Percentiles rank a stretch among this genome's conserved stretches.
Conservation (phyloP, 2,329 filamentous ascomycete genomes). For the Xylariaceae sp. region DNA sequence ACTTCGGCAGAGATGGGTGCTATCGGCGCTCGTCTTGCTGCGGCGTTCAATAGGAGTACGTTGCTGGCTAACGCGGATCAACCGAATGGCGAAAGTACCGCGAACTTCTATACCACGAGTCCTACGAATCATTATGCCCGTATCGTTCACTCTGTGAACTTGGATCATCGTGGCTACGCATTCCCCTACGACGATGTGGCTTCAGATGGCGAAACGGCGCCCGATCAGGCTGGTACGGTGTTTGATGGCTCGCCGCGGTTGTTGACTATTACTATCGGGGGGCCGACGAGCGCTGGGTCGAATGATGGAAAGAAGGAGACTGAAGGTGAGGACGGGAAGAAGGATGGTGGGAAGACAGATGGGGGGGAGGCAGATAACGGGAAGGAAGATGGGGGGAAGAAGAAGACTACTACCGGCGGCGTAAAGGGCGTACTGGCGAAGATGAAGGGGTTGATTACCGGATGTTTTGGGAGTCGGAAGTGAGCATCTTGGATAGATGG, state of each 20-base stretch:
- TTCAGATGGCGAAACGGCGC: conserved; percentile 40
- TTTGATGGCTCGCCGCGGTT: conserved; percentile 52
- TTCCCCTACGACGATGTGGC: conserved; percentile 70
- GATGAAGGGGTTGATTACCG: conserved; percentile 6
- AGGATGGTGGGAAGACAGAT: conserved; percentile 9
- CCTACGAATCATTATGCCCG: conserved; percentile 65
- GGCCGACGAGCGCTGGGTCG: conserved; percentile 18
- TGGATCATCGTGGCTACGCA: conserved; percentile 61
- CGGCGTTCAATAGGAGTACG: conserved; percentile 72
- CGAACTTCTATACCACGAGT: conserved; percentile 48
- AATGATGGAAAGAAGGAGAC: background rate
- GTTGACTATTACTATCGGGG: conserved; percentile 56
- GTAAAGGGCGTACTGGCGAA: conserved; percentile 8
- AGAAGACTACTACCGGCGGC: conserved; percentile 16
- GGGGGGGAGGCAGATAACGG: conserved; percentile 12
- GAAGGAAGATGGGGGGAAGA: conserved; percentile 19
- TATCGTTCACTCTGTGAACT: conserved; percentile 57
- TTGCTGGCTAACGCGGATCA: conserved; percentile 51
- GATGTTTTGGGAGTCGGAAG: conserved; percentile 6
- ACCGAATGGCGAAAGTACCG: conserved; percentile 47
- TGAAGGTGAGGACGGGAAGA: conserved; percentile 12
- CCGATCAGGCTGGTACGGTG: conserved; percentile 61
- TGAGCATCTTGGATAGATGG: background rate
- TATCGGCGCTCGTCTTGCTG: conserved; percentile 69
- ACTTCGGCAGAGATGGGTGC: conserved; percentile 50